A percentile compares a stretch with the other conserved stretches of the same genome.
phyloP scores from a whole-genome alignment of 768 basidiomycete genomes.

The Sporobolomyces pararoseus region DNA sequence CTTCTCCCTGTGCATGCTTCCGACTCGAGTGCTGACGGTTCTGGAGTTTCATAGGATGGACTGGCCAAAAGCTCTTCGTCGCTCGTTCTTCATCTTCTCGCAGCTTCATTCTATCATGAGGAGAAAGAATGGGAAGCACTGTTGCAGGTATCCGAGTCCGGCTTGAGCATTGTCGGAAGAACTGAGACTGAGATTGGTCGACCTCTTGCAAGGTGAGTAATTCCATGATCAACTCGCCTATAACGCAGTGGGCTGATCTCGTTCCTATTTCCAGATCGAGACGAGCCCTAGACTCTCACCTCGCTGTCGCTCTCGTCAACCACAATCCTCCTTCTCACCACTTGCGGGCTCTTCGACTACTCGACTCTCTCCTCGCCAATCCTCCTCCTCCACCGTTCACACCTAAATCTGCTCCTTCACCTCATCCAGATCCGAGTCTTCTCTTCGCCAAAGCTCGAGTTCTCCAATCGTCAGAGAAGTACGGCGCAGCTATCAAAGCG shows the following conservation, averaged over 20 bases:
- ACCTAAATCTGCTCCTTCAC: background rate
- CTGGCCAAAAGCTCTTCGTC: slow-evolving; percentile 58
- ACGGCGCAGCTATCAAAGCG: slow-evolving; percentile 62
- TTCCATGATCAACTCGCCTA: background rate
- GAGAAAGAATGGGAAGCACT: slow-evolving; percentile 72
- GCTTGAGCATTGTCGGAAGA: slow-evolving; percentile 58
- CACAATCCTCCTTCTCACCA: slow-evolving; percentile 88
- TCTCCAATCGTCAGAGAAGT: slow-evolving; percentile 61
- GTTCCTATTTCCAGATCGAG: slow-evolving; percentile 48
- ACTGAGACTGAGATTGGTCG: slow-evolving; percentile 62
- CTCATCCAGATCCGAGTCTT: slow-evolving; percentile 57
- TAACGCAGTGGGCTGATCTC: background rate
- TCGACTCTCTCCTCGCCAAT: slow-evolving; percentile 63
- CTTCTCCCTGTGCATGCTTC: too few relatives aligned
- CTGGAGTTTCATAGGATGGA: slow-evolving; percentile 58
- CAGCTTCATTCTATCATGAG: slow-evolving; percentile 62
- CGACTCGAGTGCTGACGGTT: too few relatives aligned
- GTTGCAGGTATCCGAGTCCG: slow-evolving; percentile 67
- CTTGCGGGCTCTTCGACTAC: slow-evolving; percentile 64
- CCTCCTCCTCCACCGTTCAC: background rate
- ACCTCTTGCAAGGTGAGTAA: slow-evolving; percentile 51
- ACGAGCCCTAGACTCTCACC: slow-evolving; percentile 64
- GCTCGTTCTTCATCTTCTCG: slow-evolving; percentile 64
- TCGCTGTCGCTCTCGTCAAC: slow-evolving; percentile 76
- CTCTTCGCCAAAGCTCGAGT: slow-evolving; percentile 75